Evolutionary conservation across 192 early-diverging fungal species (phyloP).

Genomic region (Tieghemiomyces parasiticus): DNA sequence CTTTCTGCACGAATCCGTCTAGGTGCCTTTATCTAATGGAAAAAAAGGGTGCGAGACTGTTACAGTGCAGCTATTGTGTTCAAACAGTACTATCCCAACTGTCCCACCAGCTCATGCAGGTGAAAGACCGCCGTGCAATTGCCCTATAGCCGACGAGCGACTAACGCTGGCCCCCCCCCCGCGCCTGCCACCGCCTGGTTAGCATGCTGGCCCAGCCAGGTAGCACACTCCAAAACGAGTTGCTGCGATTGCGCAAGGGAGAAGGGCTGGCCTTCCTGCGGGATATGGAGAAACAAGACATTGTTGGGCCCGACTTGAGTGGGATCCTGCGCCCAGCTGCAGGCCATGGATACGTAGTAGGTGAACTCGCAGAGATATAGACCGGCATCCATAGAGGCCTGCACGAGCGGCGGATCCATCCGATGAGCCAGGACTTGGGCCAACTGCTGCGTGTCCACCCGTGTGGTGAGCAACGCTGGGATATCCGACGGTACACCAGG

Average conservation of each 20-base stretch:
- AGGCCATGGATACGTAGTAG: conserved; percentile 30
- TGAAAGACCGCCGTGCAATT: too few relatives aligned
- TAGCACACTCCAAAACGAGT: conserved; percentile 17
- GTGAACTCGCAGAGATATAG: conserved; percentile 43
- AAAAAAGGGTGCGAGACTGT: too few relatives aligned
- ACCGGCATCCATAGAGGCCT: conserved; percentile 31
- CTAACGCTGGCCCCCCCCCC: too few relatives aligned
- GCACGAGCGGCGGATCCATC: conserved; percentile 22
- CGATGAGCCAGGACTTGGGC: conserved; percentile 15
- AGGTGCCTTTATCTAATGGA: too few relatives aligned
- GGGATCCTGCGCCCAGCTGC: neutral
- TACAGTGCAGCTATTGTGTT: too few relatives aligned
- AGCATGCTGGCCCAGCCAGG: conserved; percentile 10
- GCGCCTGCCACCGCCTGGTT: too few relatives aligned
- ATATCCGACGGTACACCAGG: conserved; percentile 5
- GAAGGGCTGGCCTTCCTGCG: conserved; percentile 20
- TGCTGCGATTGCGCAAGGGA: conserved; percentile 19
- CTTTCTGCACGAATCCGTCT: too few relatives aligned
- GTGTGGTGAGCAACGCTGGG: conserved; percentile 17
- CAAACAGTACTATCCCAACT: too few relatives aligned
- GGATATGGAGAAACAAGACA: conserved; percentile 32
- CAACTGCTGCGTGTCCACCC: conserved; percentile 23
- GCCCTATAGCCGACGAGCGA: too few relatives aligned
- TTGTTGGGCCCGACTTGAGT: neutral
- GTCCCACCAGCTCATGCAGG: too few relatives aligned